These are phyloP conservation scores for Amanita exitialis DNA, from an alignment of 768 basidiomycete genomes.

Conservation along the genomic window DNA sequence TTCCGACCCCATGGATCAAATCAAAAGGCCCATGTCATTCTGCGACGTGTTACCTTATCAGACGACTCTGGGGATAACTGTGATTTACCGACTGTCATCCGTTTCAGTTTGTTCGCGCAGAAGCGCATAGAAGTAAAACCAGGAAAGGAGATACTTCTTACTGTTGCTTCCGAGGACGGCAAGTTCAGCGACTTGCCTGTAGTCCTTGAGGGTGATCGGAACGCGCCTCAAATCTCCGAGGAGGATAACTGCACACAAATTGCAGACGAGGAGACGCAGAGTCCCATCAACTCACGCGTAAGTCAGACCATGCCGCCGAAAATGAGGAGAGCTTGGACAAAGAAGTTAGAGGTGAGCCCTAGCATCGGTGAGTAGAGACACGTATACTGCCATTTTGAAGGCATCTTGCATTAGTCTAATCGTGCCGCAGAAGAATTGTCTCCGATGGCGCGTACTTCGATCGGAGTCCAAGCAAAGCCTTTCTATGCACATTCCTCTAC, in stretches of 20 bases:
- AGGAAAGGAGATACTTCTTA: conserved; percentile 60
- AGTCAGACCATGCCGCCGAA: conserved; percentile 46
- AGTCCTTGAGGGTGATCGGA: conserved; percentile 45
- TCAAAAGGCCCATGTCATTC: conserved; percentile 59
- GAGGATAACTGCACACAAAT: conserved; percentile 31
- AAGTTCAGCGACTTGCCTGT: conserved; percentile 46
- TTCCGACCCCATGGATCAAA: conserved; percentile 57
- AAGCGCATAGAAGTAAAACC: conserved; percentile 64
- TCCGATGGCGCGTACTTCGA: conserved; percentile 21
- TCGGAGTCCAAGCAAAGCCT: conserved; percentile 36
- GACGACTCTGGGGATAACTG: conserved; percentile 35
- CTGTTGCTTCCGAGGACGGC: conserved; percentile 43
- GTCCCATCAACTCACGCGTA: conserved; percentile 13
- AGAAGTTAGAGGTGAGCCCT: conserved; percentile 30
- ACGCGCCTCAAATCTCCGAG: conserved; percentile 24
- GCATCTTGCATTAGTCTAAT: neutral
- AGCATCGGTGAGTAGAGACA: conserved; percentile 24
- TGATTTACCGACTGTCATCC: conserved; percentile 28
- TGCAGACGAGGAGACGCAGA: conserved; percentile 30
- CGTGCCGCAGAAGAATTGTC: neutral
- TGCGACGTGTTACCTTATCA: conserved; percentile 47
- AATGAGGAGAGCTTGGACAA: conserved; percentile 54
- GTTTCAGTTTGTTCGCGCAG: conserved; percentile 57
- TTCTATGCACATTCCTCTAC: conserved; percentile 24
- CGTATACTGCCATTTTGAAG: neutral